Base-by-base conservation (phyloP, 352 stramenopile genomes). In the Phytophthora pistaciae region DNA sequence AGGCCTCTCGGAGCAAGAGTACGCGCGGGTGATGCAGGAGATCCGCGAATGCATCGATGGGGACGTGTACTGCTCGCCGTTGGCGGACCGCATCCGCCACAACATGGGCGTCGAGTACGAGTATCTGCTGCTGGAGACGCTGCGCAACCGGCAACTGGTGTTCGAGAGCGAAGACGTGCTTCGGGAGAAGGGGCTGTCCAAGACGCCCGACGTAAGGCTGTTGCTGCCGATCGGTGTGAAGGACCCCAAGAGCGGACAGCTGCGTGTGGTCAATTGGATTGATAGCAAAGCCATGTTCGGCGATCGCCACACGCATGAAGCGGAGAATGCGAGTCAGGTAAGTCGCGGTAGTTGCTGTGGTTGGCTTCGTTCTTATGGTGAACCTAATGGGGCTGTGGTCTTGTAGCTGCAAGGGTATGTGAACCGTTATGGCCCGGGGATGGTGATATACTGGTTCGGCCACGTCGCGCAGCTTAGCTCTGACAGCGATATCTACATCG, bases 261-360 rank as follows among this genome's bases (percentile, higher is more conserved):
- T 90, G 8, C 78, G 80, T 48, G 70, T 96, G 25, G 85, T 97
- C n/a, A 88, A 94, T 64, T 97, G 91, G 91, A 96, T 97, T 60
- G 91, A 97, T 68, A 96, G 87, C 73, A 97, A 97, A 57, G 91
- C 90, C 31, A 97, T 97, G 90, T 97, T 96, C 57, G 89, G 91
- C 31, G 86, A 93, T 67, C 78, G 83, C 53, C 72, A 93, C 70
- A 92, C 87, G 2, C 89, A 95, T 63, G 84, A 95, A 50, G 86
- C 74, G 5, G 87, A 95, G 65, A 96, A 91, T 66, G 85, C 80
- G 16, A 81, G 75, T 62, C 84, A 90, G 79, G 82, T 87, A 23
- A 18, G 36, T 27, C 13, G 40, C 25, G 7, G 5, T n/a, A 14
- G 27, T 6, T 50, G 42, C 42, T 49, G 0, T 5, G 42, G 18